Conservation (phyloP, 2,329 filamentous ascomycete genomes). For the Neurospora crassa region DNA sequence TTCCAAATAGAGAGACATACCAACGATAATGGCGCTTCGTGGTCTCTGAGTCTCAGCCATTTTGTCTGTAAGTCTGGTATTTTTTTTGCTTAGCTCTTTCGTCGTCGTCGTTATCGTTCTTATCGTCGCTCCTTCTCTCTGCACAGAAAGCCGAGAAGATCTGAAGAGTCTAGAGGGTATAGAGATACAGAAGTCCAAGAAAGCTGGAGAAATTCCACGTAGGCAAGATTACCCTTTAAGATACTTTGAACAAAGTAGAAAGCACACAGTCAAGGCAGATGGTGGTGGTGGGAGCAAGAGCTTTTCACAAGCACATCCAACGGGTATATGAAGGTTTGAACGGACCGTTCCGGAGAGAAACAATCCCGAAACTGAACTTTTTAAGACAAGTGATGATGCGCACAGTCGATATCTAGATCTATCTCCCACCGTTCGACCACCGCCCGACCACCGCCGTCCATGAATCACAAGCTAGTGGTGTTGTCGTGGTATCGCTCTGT, state of each 20-base stretch:
- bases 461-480: no score
- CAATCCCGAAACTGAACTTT: not conserved
- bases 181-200: no score
- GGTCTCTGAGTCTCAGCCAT: slow-evolving; percentile 1
- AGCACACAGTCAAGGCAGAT: not conserved
- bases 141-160: not conserved
- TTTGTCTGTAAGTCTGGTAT: not conserved
- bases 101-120: not conserved
- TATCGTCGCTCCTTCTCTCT: not conserved
- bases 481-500: no score
- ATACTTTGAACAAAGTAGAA: not conserved
- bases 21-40: slow-evolving; percentile 7
- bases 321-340: not conserved
- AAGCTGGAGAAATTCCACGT: no score
- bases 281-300: not conserved
- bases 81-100: not conserved
- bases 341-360: not conserved
- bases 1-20: not conserved
- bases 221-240: not conserved
- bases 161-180: not conserved
- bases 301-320: not conserved
- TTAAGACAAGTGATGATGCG: not conserved
- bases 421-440: not conserved
- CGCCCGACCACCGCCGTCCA: no score
- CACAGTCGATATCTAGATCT: not conserved